Evolutionary conservation across 345 rosid species (phyloP), one percentile per base, ranked within the genome.

Genomic region (Eucalyptus shirleyi): DNA sequence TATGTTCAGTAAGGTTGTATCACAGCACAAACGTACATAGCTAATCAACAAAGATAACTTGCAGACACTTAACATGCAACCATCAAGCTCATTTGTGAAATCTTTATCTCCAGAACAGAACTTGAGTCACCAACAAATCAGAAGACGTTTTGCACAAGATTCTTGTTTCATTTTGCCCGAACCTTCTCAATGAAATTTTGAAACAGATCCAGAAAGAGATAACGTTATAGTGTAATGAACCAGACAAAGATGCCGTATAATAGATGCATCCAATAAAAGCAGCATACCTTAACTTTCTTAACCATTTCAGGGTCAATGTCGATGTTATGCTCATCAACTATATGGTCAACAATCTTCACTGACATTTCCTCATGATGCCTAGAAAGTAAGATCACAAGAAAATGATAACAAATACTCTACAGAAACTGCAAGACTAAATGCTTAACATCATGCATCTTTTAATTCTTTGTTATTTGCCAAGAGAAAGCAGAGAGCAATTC

Each of bases 281-380:
- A 40, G 30, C 85, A 87, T 92, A 97, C 99, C 98, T 97, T 97
- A 28, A 93, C 96, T 94, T 92, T 96, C 91, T 92, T 96, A 90
- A 96, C 89, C 98, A 97, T 96, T 92, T 91, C 95, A 85, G 96
- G 87, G 87, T 98, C 99, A 81, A 98, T 65, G 87, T 98, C 99
- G 50, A 98, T 97, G 90, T 95, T 90, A 91, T 98, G 99, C 89
- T 93, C 93, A 34, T 98, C 99, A 67, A 98, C 95, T 12, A 97
- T 97, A 91, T 93, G 89, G 91, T 98, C 99, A 94, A 96, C 94
- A 94, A 98, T 91, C 91, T 91, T 94, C 49, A 89, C 91, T 26
- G 99, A 98, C 99, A 97, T 98, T 89, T 90, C 92, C 90, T 98
- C 99, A 93, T 98, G 98, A 89, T 95, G 94, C 99, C 99, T 97